Evolutionary conservation across 169 alveolate genomes (phyloP).

Genomic region (Pseudocohnilembus persalinus): DNA sequence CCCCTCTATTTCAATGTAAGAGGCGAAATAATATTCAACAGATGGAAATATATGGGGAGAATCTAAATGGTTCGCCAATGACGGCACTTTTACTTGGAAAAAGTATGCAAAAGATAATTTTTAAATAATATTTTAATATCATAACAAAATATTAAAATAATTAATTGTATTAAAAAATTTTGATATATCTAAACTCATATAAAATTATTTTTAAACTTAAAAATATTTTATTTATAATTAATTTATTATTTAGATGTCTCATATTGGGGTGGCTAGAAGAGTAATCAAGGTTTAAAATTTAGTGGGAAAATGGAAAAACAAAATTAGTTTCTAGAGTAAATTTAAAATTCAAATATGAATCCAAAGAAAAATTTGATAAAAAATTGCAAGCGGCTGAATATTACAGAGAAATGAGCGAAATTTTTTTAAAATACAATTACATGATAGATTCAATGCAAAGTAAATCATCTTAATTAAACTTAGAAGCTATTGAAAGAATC

Average conservation of each 20-base stretch:
- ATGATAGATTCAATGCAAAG: slow-evolving; percentile 51
- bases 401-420: slow-evolving; percentile 57
- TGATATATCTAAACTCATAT: too few relatives aligned
- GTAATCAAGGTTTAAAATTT: slow-evolving; percentile 45
- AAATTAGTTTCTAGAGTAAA: slow-evolving; percentile 60
- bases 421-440: slow-evolving; percentile 59
- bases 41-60: slow-evolving; percentile 47
- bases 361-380: slow-evolving; percentile 41
- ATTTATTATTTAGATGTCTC: slow-evolving; percentile 23
- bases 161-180: too few relatives aligned
- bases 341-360: slow-evolving; percentile 50
- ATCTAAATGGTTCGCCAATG: slow-evolving; percentile 60
- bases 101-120: not conserved
- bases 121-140: not conserved
- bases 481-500: slow-evolving; percentile 19
- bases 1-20: slow-evolving; percentile 37
- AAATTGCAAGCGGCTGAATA: slow-evolving; percentile 57
- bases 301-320: slow-evolving; percentile 40
- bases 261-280: slow-evolving; percentile 37
- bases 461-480: not conserved
- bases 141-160: too few relatives aligned
- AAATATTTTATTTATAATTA: too few relatives aligned
- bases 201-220: too few relatives aligned
- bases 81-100: slow-evolving; percentile 52
- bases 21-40: slow-evolving; percentile 29